Evolutionary conservation across 306 rosid genomes (phyloP), one percentile per base, ranked within the genome.

Genomic region (Canavalia gladiata): DNA sequence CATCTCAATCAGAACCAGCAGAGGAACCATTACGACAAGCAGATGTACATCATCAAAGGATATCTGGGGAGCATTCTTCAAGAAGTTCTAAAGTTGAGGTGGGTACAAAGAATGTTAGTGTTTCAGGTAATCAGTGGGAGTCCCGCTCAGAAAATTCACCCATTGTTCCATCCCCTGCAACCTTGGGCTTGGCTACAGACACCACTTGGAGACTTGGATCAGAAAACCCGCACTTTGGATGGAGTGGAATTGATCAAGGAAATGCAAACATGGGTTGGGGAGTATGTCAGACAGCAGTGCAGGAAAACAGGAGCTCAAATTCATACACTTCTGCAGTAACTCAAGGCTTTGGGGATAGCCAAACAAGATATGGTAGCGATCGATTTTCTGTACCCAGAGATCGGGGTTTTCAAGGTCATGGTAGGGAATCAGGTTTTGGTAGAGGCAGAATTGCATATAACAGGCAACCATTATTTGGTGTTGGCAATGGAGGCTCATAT

Each of bases 331-430:
- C 90, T 68, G 66, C 70, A 25, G 85, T 83, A 81, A 60, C 81
- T 81, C 73, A 86, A 3, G 50, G 86, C 78, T 12, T 75, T 39
- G 87, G 81, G 82, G 90, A 87, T 81, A 74, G 88, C 89, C 91
- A 90, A 73, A 59, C 91, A 29, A 92, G 92, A 78, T 72, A 88
- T 33, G 85, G 91, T n/a, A 88, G 86, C 4, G 94, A 91, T 82
- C 84, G 91, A 51, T 54, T 66, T 47, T 81, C 89, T 62, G 75
- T 84, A 55, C 84, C 91, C 8, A 87, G 91, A 81, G 91, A 89
- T 79, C 82, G 91, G 80, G 87, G 82, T 76, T 83, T 77, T 79
- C 91, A 83, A 66, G 81, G 86, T 77, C 84, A 84, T 78, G 83
- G 84, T 65, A 93, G 92, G 84, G 94, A 89, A 73, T 75, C 82